Evolutionary conservation across 495 filamentous ascomycete genomes (phyloP).

Genomic region (Penicillium odoratum): DNA sequence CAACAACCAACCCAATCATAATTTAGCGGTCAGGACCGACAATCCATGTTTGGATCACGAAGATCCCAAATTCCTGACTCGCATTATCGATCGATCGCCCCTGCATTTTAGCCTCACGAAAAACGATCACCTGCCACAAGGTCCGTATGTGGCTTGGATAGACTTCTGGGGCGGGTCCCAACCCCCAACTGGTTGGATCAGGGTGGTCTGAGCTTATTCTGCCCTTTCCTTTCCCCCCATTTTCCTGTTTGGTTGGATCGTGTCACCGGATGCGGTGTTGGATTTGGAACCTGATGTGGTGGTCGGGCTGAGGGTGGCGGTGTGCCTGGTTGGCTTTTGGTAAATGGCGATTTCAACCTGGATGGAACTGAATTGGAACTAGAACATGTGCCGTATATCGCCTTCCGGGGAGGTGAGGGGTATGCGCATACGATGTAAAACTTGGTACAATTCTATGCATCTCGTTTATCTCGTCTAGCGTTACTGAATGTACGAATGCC

Average conservation of each 20-base stretch:
- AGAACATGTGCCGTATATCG: background rate
- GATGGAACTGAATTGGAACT: background rate
- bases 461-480: background rate
- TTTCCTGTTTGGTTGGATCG: background rate
- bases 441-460: background rate
- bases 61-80: background rate
- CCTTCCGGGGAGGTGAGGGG: background rate
- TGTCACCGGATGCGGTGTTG: conserved; percentile 2
- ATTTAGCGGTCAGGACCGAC: background rate
- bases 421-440: background rate
- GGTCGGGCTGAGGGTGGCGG: background rate
- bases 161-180: background rate
- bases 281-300: background rate
- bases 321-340: background rate
- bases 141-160: background rate
- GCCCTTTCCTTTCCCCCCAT: background rate
- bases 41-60: background rate
- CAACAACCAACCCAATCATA: background rate
- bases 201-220: background rate
- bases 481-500: background rate
- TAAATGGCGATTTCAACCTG: background rate
- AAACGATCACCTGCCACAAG: background rate
- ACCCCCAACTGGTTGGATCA: background rate
- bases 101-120: background rate
- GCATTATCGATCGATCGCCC: background rate